Conservation (phyloP, 305 asterid genomes). For the Fraxinus greggii region DNA sequence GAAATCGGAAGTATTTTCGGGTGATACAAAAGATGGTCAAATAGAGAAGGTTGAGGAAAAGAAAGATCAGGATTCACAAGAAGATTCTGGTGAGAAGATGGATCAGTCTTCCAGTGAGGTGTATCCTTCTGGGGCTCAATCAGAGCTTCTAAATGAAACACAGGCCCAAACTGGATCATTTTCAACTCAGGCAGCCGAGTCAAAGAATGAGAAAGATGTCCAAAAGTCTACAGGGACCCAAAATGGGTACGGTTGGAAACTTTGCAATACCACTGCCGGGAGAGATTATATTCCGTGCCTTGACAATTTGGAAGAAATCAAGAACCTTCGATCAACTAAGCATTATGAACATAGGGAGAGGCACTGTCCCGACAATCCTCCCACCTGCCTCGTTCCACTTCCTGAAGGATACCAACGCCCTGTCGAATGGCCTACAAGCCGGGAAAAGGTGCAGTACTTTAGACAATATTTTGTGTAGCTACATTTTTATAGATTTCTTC, state of each 20-base stretch:
- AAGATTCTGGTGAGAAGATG: constrained; percentile 35
- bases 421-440: constrained; percentile 44
- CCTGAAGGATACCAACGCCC: constrained; percentile 81
- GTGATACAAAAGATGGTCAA: constrained; percentile 38
- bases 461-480: background rate
- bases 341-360: constrained; percentile 96
- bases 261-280: constrained; percentile 80
- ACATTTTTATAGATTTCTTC: constrained; percentile 1
- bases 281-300: constrained; percentile 92
- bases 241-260: constrained; percentile 47
- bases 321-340: constrained; percentile 59
- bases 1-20: constrained; percentile 34
- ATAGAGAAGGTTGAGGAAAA: constrained; percentile 39
- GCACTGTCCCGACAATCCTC: constrained; percentile 81
- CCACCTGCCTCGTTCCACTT: constrained; percentile 83
- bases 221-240: constrained; percentile 20
- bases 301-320: constrained; percentile 67
- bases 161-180: constrained; percentile 65
- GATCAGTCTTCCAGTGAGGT: constrained; percentile 47
- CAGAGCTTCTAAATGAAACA: constrained; percentile 72
- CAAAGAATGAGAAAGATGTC: constrained; percentile 37
- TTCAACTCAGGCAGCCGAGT: constrained; percentile 76
- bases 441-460: constrained; percentile 33
- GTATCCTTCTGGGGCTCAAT: constrained; percentile 76
- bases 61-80: constrained; percentile 31